Base-by-base conservation (phyloP, 176 grass and related monocot genomes). In the Saccharum officinarum region DNA sequence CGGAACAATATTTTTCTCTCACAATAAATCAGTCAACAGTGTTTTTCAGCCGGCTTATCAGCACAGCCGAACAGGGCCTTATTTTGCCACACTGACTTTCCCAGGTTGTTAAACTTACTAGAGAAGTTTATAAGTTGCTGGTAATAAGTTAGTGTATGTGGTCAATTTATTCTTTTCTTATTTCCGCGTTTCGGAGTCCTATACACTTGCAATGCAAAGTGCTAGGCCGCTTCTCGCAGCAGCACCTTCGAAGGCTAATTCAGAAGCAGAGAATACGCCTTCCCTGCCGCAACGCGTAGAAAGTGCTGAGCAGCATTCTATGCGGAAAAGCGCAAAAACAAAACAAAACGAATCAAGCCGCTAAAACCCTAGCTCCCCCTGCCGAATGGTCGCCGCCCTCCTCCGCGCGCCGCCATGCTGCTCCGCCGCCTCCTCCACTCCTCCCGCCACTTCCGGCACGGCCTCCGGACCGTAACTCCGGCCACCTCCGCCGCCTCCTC, bases 291-390 rank as follows among this genome's bases (percentile, higher is more conserved):
- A 9, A 66, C 16, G 15, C 83, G 67, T 45, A 39, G n/a, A 5
- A 0, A 0, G 0, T 0, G 0, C 0, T 1, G 1, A 4, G 6
- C 55, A 2, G 41, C 20, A 36, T 63, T 47, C 33, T 37, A 11
- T 0, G 2, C 8, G 0, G 33, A n/a, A 4, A 83, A 80, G 69
- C 80, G 40, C n/a, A 73, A 60, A 34, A 1, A 12, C 0, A 14
- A n/a, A 82, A 85, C 7, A 30, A 87, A 76, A 39, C 4, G 10
- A 60, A 65, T 31, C 37, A 78, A 69, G 73, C 88, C 57, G 71
- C 92, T 84, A 89, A 94, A 94, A 94, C 84, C 92, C 87, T 94
- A 92, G 64, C 1, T 7, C 40, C 57, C 57, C 54, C 68, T 12
- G 20, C 75, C 83, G 84, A 87, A 67, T 67, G 86, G 84, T 63